Percentiles rank a stretch among this genome's conserved stretches.
Evolutionary conservation across 192 early-diverging fungal genomes (phyloP).

Genomic region (Linnemannia exigua): DNA sequence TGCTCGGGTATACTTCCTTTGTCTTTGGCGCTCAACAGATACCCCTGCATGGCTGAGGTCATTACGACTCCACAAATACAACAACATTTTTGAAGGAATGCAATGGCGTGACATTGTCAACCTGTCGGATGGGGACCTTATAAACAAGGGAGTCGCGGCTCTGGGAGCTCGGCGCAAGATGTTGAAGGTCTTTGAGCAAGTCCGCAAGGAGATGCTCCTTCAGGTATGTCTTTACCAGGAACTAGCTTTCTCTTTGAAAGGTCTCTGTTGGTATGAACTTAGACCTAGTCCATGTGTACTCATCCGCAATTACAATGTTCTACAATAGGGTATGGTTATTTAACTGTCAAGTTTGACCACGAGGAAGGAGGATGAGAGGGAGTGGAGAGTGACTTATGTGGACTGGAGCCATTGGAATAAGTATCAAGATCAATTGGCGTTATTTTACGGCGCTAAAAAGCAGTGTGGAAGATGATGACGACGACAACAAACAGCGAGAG

Average conservation of each 20-base stretch:
- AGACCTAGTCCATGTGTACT: background rate
- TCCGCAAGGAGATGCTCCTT: slow-evolving; percentile 61
- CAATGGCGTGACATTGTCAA: slow-evolving; percentile 92
- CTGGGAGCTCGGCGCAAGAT: slow-evolving; percentile 97
- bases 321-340: slow-evolving; percentile 22
- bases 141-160: slow-evolving; percentile 88
- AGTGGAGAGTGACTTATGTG: background rate
- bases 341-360: background rate
- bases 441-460: background rate
- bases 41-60: slow-evolving; percentile 94
- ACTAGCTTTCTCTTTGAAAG: background rate
- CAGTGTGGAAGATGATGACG: background rate
- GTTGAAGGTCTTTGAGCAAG: slow-evolving; percentile 95
- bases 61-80: slow-evolving; percentile 97
- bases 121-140: slow-evolving; percentile 85
- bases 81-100: slow-evolving; percentile 86
- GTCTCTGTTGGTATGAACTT: background rate
- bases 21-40: slow-evolving; percentile 62
- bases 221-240: slow-evolving; percentile 20
- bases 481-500: background rate
- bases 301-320: background rate
- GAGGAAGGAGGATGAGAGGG: background rate
- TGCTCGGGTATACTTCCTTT: background rate
- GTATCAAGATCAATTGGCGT: background rate
- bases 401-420: slow-evolving; percentile 12